Evolutionary conservation across 805 yeast species (phyloP).

Genomic region (Alloascoidea africana): DNA sequence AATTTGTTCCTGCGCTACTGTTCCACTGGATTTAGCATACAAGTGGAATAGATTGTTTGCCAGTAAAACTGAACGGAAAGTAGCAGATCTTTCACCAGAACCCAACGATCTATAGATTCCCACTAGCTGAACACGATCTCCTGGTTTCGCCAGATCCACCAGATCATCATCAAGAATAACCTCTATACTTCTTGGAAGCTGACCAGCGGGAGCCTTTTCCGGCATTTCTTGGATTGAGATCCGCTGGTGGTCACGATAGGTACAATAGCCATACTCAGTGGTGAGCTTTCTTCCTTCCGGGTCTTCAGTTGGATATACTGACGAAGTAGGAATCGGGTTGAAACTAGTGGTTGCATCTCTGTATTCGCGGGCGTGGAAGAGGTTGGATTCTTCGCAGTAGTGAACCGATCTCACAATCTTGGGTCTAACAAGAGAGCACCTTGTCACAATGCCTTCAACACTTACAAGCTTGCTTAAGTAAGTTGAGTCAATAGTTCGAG

Average conservation of each 20-base stretch:
- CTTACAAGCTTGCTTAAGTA: conserved; percentile 72
- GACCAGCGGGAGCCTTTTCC: conserved; percentile 96
- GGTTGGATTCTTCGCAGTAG: conserved; percentile 70
- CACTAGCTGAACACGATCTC: conserved; percentile 87
- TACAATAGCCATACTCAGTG: conserved; percentile 87
- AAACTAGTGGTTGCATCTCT: conserved; percentile 86
- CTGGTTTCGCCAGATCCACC: conserved; percentile 87
- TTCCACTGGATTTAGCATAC: conserved; percentile 77
- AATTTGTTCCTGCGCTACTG: conserved; percentile 45
- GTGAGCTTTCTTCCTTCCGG: conserved; percentile 76
- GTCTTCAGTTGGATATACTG: conserved; percentile 87
- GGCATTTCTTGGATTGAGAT: conserved; percentile 95
- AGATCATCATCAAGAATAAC: conserved; percentile 89
- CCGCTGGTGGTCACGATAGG: conserved; percentile 89
- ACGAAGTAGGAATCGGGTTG: conserved; percentile 68
- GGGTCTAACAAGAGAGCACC: conserved; percentile 88
- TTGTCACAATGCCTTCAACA: conserved; percentile 89
- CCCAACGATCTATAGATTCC: conserved; percentile 92
- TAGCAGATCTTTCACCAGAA: conserved; percentile 46
- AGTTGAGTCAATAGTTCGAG: conserved; percentile 69
- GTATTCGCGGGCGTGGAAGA: conserved; percentile 84
- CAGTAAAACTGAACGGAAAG: conserved; percentile 70
- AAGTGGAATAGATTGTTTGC: conserved; percentile 84
- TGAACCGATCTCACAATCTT: conserved; percentile 85
- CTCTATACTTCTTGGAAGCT: conserved; percentile 85